These are phyloP conservation scores for Eucalyptus regnans DNA, from an alignment of 345 rosid species.

Conservation along the genomic window DNA sequence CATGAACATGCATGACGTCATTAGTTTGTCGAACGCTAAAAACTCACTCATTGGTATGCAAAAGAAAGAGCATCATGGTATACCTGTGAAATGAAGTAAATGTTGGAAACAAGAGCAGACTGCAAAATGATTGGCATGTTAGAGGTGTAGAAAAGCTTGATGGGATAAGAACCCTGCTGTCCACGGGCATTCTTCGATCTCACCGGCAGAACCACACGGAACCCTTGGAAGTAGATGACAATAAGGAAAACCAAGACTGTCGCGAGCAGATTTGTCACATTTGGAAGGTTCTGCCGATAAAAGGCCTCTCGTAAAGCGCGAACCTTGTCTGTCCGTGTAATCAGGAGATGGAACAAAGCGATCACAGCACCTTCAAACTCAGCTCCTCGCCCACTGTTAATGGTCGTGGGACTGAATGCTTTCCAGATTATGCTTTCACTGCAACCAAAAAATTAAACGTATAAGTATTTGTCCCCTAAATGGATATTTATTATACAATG, in stretches of 20 bases:
- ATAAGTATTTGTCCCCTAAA: not conserved
- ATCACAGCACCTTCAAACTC: slow-evolving; percentile 93
- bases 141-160: slow-evolving; percentile 84
- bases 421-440: slow-evolving; percentile 88
- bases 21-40: not conserved
- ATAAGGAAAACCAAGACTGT: slow-evolving; percentile 75
- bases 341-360: slow-evolving; percentile 72
- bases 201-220: slow-evolving; percentile 84
- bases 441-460: not conserved
- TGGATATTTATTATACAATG: not conserved
- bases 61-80: not conserved
- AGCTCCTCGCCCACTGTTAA: slow-evolving; percentile 85
- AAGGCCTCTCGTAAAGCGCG: slow-evolving; percentile 80
- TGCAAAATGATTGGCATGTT: slow-evolving; percentile 91
- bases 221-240: slow-evolving; percentile 90
- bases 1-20: not conserved
- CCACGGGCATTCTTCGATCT: slow-evolving; percentile 94
- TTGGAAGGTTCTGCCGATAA: slow-evolving; percentile 84
- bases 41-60: not conserved
- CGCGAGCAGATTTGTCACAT: slow-evolving; percentile 77
- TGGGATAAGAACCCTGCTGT: slow-evolving; percentile 87
- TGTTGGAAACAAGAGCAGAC: slow-evolving; percentile 75
- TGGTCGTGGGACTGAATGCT: slow-evolving; percentile 85
- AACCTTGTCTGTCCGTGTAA: slow-evolving; percentile 72
- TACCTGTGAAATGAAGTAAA: slow-evolving; percentile 91